Conservation (phyloP, 23 red algal species). For the Cyanidiococcus yangmingshanensis region DNA sequence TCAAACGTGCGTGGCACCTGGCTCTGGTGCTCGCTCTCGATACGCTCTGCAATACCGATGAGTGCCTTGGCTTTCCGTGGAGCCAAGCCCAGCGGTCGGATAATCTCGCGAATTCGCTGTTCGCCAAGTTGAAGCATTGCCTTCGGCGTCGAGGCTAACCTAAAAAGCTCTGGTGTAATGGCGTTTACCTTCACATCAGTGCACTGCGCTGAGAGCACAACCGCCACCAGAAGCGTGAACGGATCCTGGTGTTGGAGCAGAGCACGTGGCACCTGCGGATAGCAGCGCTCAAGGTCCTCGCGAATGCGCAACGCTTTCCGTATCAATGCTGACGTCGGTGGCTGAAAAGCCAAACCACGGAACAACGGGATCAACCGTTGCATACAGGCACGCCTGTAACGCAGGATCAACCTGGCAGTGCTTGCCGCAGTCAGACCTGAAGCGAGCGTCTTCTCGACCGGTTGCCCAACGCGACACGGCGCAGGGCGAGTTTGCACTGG, state of each 20-base stretch:
- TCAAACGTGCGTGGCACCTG: conserved; percentile 39
- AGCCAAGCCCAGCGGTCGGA: conserved; percentile 45
- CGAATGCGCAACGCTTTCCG: conserved; percentile 45
- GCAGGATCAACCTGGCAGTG: too few species aligned
- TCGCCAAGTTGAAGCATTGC: conserved; percentile 34
- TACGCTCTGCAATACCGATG: conserved; percentile 15
- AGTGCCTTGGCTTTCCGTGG: conserved; percentile 46
- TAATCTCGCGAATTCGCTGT: conserved; percentile 24
- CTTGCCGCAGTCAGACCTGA: too few species aligned
- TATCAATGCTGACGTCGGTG: conserved; percentile 27
- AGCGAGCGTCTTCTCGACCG: too few species aligned
- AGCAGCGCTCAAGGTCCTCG: conserved; percentile 21
- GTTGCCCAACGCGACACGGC: too few species aligned
- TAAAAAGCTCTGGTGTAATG: conserved; percentile 57
- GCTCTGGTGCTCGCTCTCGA: conserved; percentile 27
- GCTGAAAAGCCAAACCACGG: conserved; percentile 3
- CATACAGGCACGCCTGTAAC: too few species aligned
- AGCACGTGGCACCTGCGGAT: conserved; percentile 31
- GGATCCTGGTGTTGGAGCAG: conserved; percentile 61
- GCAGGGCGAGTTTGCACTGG: too few species aligned
- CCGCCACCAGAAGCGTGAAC: conserved; percentile 61
- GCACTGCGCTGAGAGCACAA: conserved; percentile 59
- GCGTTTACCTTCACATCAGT: conserved; percentile 51
- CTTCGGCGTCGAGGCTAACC: conserved; percentile 30
- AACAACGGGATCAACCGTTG: background rate